A percentile compares a stretch with the other conserved stretches of the same genome.
These are phyloP conservation scores for Verticillium nubilum DNA, from an alignment of 2,329 filamentous ascomycete species.

Conservation along the genomic window DNA sequence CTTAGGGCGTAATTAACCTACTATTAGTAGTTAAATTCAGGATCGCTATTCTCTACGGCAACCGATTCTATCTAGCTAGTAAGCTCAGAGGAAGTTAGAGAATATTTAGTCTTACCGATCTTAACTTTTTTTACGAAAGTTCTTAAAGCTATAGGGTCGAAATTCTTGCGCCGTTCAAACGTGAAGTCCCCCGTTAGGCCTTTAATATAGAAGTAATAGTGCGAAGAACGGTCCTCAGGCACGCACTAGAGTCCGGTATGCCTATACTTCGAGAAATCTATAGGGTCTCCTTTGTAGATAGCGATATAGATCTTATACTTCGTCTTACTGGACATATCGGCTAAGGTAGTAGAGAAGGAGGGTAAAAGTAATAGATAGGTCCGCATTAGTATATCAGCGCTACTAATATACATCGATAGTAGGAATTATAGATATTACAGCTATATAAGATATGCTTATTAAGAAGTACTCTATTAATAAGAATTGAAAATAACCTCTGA, in stretches of 20 bases:
- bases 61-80: background rate
- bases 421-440: no score
- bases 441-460: no score
- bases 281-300: background rate
- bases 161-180: background rate
- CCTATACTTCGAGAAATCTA: slow-evolving; percentile 5
- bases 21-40: slow-evolving; percentile 9
- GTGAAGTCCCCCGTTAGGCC: slow-evolving; percentile 1
- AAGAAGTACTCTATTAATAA: no score
- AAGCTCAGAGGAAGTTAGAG: slow-evolving; percentile 2
- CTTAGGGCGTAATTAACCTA: slow-evolving; percentile 3
- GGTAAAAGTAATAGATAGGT: no score
- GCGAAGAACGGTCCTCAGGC: background rate
- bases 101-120: background rate
- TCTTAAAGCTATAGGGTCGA: no score
- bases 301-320: slow-evolving; percentile 5
- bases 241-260: slow-evolving; percentile 6
- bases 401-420: no score
- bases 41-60: background rate
- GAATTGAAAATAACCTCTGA: no score
- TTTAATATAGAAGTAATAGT: slow-evolving; percentile 1
- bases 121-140: background rate
- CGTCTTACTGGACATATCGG: slow-evolving; percentile 5
- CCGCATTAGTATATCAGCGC: no score
- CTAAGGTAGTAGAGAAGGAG: background rate